phyloP scores from a whole-genome alignment of 148 eudicot species.

The Chenopodium quinoa region DNA sequence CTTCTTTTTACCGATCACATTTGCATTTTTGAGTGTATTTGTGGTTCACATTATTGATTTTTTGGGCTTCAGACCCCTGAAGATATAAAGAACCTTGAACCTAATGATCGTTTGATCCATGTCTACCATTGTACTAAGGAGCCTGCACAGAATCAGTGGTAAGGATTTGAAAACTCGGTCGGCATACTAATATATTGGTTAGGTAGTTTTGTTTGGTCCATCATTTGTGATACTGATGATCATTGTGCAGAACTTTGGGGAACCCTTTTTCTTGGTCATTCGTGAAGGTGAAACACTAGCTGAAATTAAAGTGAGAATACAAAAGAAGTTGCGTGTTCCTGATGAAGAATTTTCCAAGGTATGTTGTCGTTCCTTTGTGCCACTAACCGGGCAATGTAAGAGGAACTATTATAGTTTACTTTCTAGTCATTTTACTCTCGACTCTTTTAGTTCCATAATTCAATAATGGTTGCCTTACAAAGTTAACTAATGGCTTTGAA shows the following conservation, averaged over 20 bases:
- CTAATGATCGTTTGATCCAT: conserved; percentile 84
- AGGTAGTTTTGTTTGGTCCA: not conserved
- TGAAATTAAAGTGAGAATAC: conserved; percentile 75
- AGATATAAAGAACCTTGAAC: conserved; percentile 84
- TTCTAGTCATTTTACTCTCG: not conserved
- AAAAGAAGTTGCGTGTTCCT: conserved; percentile 72
- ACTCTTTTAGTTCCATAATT: not conserved
- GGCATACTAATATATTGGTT: not conserved
- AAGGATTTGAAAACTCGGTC: conserved; percentile 2
- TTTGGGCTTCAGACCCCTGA: conserved; percentile 72
- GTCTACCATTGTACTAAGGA: conserved; percentile 95
- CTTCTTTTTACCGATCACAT: not conserved
- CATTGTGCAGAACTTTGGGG: conserved; percentile 83
- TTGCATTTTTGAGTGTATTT: not conserved
- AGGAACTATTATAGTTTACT: too few species aligned
- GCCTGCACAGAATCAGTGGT: conserved; percentile 77
- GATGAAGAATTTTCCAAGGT: conserved; percentile 97
- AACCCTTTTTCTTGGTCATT: conserved; percentile 85
- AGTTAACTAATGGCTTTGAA: not conserved
- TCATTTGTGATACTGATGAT: not conserved
- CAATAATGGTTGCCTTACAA: not conserved
- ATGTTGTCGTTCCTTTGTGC: conserved; percentile 10
- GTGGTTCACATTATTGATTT: not conserved
- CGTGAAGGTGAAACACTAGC: conserved; percentile 87
- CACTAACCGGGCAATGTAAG: not conserved